These are phyloP conservation scores for Luvunga scandens DNA, from an alignment of 345 rosid genomes.

Conservation along the genomic window DNA sequence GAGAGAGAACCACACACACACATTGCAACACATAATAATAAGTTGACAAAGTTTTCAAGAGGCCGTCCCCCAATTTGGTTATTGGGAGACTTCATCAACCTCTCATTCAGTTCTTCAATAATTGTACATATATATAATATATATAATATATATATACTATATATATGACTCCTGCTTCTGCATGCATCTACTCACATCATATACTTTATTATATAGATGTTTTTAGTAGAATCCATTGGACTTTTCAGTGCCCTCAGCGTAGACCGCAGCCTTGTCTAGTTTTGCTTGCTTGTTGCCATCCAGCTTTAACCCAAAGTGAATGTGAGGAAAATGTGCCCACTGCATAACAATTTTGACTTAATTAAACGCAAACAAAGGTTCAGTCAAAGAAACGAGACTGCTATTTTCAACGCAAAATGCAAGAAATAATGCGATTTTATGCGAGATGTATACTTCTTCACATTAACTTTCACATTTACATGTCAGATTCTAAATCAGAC, in stretches of 20 bases:
- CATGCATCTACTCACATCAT: constrained; percentile 13
- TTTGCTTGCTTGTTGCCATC: constrained; percentile 72
- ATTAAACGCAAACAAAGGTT: no score
- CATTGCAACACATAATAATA: not conserved
- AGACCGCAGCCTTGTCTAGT: constrained; percentile 45
- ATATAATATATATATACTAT: not conserved
- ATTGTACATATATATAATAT: not conserved
- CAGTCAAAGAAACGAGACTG: not conserved
- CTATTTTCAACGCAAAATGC: not conserved
- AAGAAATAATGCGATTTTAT: no score
- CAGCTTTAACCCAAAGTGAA: constrained; percentile 85
- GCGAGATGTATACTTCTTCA: no score
- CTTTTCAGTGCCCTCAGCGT: constrained; percentile 50
- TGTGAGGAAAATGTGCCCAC: constrained; percentile 98
- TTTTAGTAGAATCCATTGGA: constrained; percentile 64
- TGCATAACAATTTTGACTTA: constrained; percentile 24
- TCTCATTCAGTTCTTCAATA: not conserved
- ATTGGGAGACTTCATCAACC: constrained; percentile 20
- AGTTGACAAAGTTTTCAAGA: constrained; percentile 11
- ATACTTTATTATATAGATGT: constrained; percentile 8
- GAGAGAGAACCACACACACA: not conserved
- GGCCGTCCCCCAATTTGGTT: constrained; percentile 8
- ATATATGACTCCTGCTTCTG: not conserved
- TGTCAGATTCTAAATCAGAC: no score
- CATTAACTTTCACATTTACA: no score